phyloP scores from a whole-genome alignment of 495 filamentous ascomycete species.

The Penicillium crystallinum region DNA sequence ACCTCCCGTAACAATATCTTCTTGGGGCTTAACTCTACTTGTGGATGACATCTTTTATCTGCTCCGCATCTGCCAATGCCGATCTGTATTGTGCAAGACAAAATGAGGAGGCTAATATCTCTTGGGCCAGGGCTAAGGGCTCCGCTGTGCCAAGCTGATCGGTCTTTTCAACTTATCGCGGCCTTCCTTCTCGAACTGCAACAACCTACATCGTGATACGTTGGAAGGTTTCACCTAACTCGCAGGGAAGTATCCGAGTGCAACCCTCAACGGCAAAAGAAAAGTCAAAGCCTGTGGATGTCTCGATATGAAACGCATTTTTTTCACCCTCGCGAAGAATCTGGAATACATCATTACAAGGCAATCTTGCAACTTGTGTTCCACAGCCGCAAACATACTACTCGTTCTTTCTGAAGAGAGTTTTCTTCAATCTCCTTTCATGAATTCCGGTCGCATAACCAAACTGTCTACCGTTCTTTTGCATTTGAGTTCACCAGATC shows the following conservation, averaged over 20 bases:
- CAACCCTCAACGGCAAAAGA: constrained; percentile 3
- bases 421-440: not conserved
- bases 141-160: not conserved
- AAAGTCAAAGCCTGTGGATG: not conserved
- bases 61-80: not conserved
- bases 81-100: not conserved
- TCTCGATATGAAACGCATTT: constrained; percentile 2
- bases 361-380: not conserved
- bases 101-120: not conserved
- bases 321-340: not conserved
- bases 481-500: constrained; percentile 9
- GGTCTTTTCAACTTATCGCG: not conserved
- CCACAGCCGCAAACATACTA: not conserved
- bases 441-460: not conserved
- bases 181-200: not conserved
- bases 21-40: not conserved
- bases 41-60: not conserved
- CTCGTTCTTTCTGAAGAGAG: not conserved
- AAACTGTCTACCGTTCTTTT: not conserved
- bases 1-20: not conserved
- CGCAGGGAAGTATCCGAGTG: constrained; percentile 4
- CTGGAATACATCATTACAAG: not conserved
- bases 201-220: not conserved
- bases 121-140: not conserved
- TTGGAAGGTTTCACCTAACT: not conserved